A percentile compares a stretch with the other conserved stretches of the same genome.
These are phyloP conservation scores for Calycina herbarum DNA, from an alignment of 2,329 filamentous ascomycete genomes.

Conservation along the genomic window DNA sequence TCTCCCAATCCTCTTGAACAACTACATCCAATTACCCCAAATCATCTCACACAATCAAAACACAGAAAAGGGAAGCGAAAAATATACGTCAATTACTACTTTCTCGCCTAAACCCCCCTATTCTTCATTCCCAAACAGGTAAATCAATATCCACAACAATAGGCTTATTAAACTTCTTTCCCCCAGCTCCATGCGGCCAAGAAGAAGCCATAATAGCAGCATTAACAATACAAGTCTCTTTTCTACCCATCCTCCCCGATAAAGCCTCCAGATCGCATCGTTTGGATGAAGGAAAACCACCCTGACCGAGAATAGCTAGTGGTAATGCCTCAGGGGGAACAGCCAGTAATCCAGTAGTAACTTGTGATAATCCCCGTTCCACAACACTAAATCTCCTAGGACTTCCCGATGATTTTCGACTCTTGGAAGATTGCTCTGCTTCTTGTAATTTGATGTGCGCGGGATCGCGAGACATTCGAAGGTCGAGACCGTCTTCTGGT, in stretches of 20 bases:
- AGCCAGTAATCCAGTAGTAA: constrained; percentile 18
- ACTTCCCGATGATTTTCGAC: constrained; percentile 2
- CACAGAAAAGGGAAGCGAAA: too few relatives aligned
- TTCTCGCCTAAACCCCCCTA: background rate
- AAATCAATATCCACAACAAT: constrained; percentile 82
- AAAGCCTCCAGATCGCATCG: constrained; percentile 46
- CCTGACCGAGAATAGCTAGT: constrained; percentile 40
- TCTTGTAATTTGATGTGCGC: background rate
- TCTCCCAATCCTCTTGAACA: too few relatives aligned
- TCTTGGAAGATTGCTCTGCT: background rate
- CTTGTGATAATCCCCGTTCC: constrained; percentile 15
- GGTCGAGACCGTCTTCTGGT: background rate
- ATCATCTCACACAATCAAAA: too few relatives aligned
- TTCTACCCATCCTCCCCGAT: constrained; percentile 38
- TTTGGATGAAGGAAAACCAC: constrained; percentile 43
- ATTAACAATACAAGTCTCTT: constrained; percentile 78
- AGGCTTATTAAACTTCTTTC: constrained; percentile 71
- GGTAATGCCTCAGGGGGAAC: constrained; percentile 21
- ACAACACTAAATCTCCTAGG: constrained; percentile 2
- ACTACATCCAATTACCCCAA: too few relatives aligned
- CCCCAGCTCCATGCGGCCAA: constrained; percentile 58
- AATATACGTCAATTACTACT: too few relatives aligned
- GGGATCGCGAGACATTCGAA: background rate
- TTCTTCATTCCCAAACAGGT: constrained; percentile 50
- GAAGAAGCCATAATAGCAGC: constrained; percentile 71